Base-by-base conservation (phyloP, 2,329 filamentous ascomycete species). In the Dendrostoma leiphaemia region DNA sequence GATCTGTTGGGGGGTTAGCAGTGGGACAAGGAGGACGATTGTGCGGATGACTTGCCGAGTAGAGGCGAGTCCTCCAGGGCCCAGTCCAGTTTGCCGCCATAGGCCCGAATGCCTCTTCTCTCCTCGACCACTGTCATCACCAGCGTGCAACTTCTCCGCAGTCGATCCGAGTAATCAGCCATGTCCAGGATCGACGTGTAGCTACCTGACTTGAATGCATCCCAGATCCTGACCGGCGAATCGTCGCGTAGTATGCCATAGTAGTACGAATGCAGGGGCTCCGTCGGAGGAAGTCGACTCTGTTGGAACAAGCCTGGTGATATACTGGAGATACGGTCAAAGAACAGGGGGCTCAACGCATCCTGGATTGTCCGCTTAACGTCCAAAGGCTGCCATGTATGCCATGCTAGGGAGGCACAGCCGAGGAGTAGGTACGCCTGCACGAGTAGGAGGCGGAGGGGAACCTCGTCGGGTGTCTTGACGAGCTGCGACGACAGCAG, bases 291-390 rank as follows among this genome's bases (percentile, higher is more conserved):
- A 57, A 43, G 64, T 61, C 10, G 67, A 58, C 17, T 68, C 63
- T 59, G 75, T 58, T 51, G 58, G 38, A 76, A 74, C 40, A 73
- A 60, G 0, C 69, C 70, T 0, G 81, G 81, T 0, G 80, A 70
- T 2, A 83, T 63, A 1, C 73, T 78, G 1, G 79, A 79, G 6
- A 84, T 66, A 2, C 82, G 74, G 61, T 85, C 82, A 56, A 79
- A 77, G 55, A 81, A 81, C 1, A 82, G 67, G 0, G 80, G 76
- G 3, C 72, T 79, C 0, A 84, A 70, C 0, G 80, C 78, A 58
- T 84, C 80, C n/a, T 81, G 75, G 26, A 83, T 79, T 0, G 78
- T 80, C 21, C 81, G 74, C 65, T 84, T 84, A 2, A 84, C 75
- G 3, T 74, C 78, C 9, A 83, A 70, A 0, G 71, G 71, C 10